These are phyloP conservation scores for Fusarium pseudocircinatum DNA, from an alignment of 2,329 filamentous ascomycete genomes.

Conservation along the genomic window DNA sequence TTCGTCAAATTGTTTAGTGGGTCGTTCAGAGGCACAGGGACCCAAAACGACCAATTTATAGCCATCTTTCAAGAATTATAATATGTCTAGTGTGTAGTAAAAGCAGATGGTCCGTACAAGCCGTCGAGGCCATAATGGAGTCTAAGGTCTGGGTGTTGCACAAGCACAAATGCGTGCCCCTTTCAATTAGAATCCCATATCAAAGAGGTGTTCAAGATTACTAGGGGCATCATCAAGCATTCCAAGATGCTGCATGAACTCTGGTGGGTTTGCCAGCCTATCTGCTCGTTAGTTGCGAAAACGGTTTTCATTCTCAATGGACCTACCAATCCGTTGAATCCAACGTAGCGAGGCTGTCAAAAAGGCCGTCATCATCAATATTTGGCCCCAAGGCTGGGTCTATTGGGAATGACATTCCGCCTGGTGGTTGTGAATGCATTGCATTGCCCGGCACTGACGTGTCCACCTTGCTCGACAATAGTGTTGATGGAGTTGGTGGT, in stretches of 20 bases:
- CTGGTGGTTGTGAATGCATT: neutral
- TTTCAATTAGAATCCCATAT: neutral
- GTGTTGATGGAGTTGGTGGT: neutral
- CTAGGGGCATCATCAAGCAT: neutral
- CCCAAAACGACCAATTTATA: rapidly evolving
- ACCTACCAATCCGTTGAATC: slow-evolving; percentile 2
- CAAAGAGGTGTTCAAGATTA: neutral
- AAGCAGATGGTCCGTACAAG: neutral
- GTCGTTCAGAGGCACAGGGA: neutral
- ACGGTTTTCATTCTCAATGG: rapidly evolving
- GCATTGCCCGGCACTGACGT: neutral
- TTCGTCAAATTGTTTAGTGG: rapidly evolving
- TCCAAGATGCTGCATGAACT: slow-evolving; percentile 19
- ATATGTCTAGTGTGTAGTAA: neutral
- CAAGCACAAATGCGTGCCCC: rapidly evolving
- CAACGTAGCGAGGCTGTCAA: slow-evolving; percentile 5
- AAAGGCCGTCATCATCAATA: neutral
- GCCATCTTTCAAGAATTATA: rapidly evolving
- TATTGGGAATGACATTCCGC: neutral
- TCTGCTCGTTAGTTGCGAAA: neutral
- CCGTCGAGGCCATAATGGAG: rapidly evolving
- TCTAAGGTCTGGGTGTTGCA: rapidly evolving
- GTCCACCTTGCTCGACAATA: neutral
- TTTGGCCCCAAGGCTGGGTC: neutral
- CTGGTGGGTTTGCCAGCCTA: slow-evolving; percentile 10